Conservation (phyloP, 495 filamentous ascomycete species). For the Penicillium pancosmium region DNA sequence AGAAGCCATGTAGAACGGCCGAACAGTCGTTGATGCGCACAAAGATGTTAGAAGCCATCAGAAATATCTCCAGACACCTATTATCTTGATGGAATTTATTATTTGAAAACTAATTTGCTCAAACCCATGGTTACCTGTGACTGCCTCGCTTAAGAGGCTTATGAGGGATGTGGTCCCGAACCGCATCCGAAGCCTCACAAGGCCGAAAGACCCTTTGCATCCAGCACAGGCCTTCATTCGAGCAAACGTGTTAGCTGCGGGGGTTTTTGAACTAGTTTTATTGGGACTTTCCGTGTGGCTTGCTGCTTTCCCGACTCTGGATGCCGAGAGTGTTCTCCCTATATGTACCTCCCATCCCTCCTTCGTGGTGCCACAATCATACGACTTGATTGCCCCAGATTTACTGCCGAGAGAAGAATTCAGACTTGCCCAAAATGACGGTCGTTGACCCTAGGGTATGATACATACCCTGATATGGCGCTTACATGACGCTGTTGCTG, state of each 20-base stretch:
- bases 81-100: too few relatives aligned
- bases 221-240: constrained; percentile 6
- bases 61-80: too few relatives aligned
- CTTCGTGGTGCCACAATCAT: constrained; percentile 4
- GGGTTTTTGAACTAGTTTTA: background rate
- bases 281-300: constrained; percentile 8
- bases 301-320: constrained; percentile 10
- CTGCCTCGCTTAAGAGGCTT: constrained; percentile 9
- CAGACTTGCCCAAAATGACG: constrained; percentile 7
- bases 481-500: too few relatives aligned
- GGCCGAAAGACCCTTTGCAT: constrained; percentile 17
- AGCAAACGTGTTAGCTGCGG: constrained; percentile 7
- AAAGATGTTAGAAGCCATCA: too few relatives aligned
- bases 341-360: constrained; percentile 8
- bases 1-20: too few relatives aligned
- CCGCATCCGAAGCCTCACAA: constrained; percentile 20
- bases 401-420: background rate
- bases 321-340: constrained; percentile 11
- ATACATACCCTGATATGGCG: background rate
- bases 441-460: constrained; percentile 18
- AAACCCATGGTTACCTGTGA: background rate
- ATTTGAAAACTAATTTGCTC: too few relatives aligned
- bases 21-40: too few relatives aligned
- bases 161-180: constrained; percentile 29
- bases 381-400: constrained; percentile 7